Conservation (phyloP, 139 green algal species). For the Ettlia oleoabundans region DNA sequence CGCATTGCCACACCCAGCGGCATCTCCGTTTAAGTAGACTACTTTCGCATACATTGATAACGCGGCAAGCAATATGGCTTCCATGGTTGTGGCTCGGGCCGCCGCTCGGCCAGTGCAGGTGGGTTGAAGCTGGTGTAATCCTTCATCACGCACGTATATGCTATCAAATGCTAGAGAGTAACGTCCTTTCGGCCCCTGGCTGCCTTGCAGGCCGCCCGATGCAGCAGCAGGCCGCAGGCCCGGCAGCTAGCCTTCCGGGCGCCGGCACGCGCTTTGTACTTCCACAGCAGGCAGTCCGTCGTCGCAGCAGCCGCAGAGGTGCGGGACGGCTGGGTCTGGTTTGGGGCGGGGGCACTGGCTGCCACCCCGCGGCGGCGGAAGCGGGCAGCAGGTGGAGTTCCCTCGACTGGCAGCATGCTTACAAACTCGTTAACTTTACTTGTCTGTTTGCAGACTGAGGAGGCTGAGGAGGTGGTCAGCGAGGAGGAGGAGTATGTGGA, state of each 20-base stretch:
- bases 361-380: not conserved
- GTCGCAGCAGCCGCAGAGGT: constrained; percentile 36
- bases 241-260: constrained; percentile 19
- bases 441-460: constrained; percentile 14
- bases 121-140: not conserved
- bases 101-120: constrained; percentile 17
- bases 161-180: no score
- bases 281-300: constrained; percentile 30
- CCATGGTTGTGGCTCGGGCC: constrained; percentile 9
- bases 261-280: constrained; percentile 25
- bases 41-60: not conserved
- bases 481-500: not conserved
- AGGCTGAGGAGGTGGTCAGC: constrained; percentile 12
- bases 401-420: not conserved
- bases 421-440: not conserved
- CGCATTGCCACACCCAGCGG: no score
- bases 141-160: no score
- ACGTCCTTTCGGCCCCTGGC: no score
- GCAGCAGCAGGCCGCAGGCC: constrained; percentile 15
- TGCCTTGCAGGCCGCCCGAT: not conserved
- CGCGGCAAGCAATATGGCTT: constrained; percentile 8
- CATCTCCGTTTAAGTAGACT: no score
- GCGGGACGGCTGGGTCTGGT: not conserved
- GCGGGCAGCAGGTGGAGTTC: not conserved
- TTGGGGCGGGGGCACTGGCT: not conserved